Percentiles rank a stretch among this genome's conserved stretches.
Evolutionary conservation across 768 basidiomycete species (phyloP).

Genomic region (Phanerochaete sordida): DNA sequence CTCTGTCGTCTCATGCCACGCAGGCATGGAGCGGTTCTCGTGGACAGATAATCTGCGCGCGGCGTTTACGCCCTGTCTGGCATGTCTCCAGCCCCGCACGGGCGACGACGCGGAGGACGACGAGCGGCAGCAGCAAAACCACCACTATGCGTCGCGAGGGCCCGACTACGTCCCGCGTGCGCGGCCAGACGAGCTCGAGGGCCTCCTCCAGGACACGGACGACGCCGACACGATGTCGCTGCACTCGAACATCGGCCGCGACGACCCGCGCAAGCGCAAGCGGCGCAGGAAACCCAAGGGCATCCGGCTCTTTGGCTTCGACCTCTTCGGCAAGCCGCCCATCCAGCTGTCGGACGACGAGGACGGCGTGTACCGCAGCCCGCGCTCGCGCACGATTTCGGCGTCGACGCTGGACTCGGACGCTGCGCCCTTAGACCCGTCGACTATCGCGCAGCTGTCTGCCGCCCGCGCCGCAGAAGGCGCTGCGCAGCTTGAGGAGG

Average conservation of each 20-base stretch:
- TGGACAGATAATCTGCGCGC: constrained; percentile 62
- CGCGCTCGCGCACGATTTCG: constrained; percentile 15
- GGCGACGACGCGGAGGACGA: constrained; percentile 33
- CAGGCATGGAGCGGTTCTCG: constrained; percentile 45
- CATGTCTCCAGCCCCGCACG: constrained; percentile 41
- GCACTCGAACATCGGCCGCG: constrained; percentile 55
- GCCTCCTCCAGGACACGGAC: constrained; percentile 45
- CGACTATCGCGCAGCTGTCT: constrained; percentile 51
- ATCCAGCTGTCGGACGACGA: constrained; percentile 63
- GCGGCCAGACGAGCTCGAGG: constrained; percentile 43
- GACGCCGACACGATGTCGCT: constrained; percentile 64
- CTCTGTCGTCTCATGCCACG: background rate
- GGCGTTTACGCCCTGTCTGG: constrained; percentile 55
- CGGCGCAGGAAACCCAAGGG: constrained; percentile 30
- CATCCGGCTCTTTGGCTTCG: constrained; percentile 62
- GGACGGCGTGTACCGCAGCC: constrained; percentile 4
- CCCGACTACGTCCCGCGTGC: constrained; percentile 21
- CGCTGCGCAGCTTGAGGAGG: constrained; percentile 35
- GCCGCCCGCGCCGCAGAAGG: constrained; percentile 36
- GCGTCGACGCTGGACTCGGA: constrained; percentile 63
- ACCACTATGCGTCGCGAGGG: constrained; percentile 2
- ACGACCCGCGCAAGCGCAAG: constrained; percentile 30
- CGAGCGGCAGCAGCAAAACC: constrained; percentile 19
- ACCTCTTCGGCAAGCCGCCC: constrained; percentile 58
- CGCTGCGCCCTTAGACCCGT: constrained; percentile 60